These are phyloP conservation scores for Erythrophleum fordii DNA, from an alignment of 306 rosid genomes.

Conservation along the genomic window DNA sequence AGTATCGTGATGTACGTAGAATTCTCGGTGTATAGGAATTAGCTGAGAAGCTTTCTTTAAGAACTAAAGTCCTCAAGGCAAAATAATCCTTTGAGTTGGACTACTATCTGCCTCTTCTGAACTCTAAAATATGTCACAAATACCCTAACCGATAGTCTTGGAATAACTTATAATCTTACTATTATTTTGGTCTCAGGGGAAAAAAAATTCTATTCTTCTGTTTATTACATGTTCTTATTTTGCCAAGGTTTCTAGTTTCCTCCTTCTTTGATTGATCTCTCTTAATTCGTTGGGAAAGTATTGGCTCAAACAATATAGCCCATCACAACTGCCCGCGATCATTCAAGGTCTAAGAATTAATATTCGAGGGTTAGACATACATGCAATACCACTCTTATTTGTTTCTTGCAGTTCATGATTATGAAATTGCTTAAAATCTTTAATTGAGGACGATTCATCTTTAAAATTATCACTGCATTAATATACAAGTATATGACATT, in stretches of 20 bases:
- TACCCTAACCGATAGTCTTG: background rate
- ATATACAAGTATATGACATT: background rate
- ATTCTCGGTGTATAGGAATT: background rate
- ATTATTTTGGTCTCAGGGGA: background rate
- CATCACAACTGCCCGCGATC: background rate
- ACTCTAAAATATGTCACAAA: background rate
- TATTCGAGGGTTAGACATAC: background rate
- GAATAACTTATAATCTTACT: background rate
- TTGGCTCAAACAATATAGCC: background rate
- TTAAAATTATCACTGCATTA: conserved; percentile 26
- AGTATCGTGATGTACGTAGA: background rate
- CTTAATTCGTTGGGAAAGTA: background rate
- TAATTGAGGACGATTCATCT: conserved; percentile 36
- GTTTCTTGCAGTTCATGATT: conserved; percentile 27
- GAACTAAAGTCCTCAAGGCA: background rate
- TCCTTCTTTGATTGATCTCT: background rate
- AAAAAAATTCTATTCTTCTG: background rate
- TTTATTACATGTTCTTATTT: background rate
- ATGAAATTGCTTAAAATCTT: conserved; percentile 38
- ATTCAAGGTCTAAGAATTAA: background rate
- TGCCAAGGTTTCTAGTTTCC: background rate
- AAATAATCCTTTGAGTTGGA: background rate
- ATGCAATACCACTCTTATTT: background rate
- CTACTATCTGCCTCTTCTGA: too few relatives aligned
- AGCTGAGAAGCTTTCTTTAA: background rate